A percentile compares a stretch with the other conserved stretches of the same genome.
Conservation (phyloP, 23 red algal genomes). For the Chondrus crispus region DNA sequence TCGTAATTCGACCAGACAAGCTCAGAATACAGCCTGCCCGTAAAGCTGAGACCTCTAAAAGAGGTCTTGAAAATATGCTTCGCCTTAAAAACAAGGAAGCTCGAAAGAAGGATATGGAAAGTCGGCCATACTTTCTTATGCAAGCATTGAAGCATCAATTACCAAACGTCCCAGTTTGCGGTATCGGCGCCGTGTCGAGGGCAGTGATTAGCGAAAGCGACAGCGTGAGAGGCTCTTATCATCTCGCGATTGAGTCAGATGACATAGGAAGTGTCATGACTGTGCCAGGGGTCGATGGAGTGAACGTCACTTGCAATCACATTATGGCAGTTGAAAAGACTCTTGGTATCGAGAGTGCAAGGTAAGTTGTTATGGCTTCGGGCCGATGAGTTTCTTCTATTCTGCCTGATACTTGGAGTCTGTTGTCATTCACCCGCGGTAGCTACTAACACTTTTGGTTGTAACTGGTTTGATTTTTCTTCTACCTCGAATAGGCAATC, state of each 20-base stretch:
- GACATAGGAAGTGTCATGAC: constrained; percentile 83
- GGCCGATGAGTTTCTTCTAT: too few species aligned
- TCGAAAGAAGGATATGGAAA: constrained; percentile 44
- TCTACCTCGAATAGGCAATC: background rate
- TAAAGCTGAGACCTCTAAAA: background rate
- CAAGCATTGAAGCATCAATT: constrained; percentile 57
- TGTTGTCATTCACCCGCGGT: too few species aligned
- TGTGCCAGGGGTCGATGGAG: constrained; percentile 67
- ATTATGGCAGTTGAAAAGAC: constrained; percentile 85
- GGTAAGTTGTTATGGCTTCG: background rate
- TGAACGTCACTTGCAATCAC: constrained; percentile 86
- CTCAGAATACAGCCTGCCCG: constrained; percentile 45
- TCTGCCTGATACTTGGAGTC: too few species aligned
- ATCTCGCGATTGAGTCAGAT: constrained; percentile 81
- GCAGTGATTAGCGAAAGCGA: constrained; percentile 75
- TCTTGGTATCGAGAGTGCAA: constrained; percentile 92
- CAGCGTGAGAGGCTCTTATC: constrained; percentile 34
- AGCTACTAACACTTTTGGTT: too few species aligned
- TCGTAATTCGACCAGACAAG: constrained; percentile 43
- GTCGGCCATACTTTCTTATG: constrained; percentile 14
- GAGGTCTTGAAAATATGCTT: background rate
- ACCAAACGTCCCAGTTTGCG: constrained; percentile 67
- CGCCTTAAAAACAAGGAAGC: constrained; percentile 21
- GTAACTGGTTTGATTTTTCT: too few species aligned
- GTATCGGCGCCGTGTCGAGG: constrained; percentile 63